Base-by-base conservation (phyloP, 1,284 basidiomycete genomes). In the Violaceomyces palustris region DNA sequence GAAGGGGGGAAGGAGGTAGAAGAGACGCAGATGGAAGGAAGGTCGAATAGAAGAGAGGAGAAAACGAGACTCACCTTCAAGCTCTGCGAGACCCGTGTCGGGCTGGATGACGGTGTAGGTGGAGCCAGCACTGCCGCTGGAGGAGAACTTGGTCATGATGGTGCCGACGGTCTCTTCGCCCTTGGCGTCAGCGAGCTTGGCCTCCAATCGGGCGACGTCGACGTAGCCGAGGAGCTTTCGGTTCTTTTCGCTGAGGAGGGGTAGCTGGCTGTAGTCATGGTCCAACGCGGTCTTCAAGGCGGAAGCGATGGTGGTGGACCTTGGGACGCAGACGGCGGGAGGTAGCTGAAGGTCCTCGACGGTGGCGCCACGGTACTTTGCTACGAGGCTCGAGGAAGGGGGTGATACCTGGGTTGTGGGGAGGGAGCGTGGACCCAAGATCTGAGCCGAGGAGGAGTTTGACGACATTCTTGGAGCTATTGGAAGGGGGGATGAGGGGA, bases 81-180 rank as follows among this genome's bases (percentile, higher is more conserved):
- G 59, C 45, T 71, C 68, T 8, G 60, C 68, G 6, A 72, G 54
- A 35, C 62, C 66, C 8, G 68, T 72, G 34, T 66, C 63, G 17
- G 63, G 60, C 4, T 58, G 59, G 32, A 72, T 66, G 39, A 72
- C 52, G 25, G 60, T 64, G 36, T 55, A 72, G 3, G 54, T 58
- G 46, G 42, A 45, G 12, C 41, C 29, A 15, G 45, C 30, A 9
- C 40, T 38, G 27, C 43, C 44, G 35, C 49, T 48, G 45, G 52
- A n/a, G n/a, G n/a, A 46, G 49, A 59, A 72, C 33, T 50, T 57
- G 39, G 44, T 59, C 64, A 67, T 67, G 42, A 57, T 53, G 15
- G 42, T 42, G 15, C 46, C 40, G 24, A 68, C 61, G 6, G 51
- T 26, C 35, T 51, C 40, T 24, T 64, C 48, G 15, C 41, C 28